Percentiles rank a stretch among this genome's conserved stretches.
Conservation (phyloP, 1,284 basidiomycete genomes). For the Lignosus rhinocerotis region DNA sequence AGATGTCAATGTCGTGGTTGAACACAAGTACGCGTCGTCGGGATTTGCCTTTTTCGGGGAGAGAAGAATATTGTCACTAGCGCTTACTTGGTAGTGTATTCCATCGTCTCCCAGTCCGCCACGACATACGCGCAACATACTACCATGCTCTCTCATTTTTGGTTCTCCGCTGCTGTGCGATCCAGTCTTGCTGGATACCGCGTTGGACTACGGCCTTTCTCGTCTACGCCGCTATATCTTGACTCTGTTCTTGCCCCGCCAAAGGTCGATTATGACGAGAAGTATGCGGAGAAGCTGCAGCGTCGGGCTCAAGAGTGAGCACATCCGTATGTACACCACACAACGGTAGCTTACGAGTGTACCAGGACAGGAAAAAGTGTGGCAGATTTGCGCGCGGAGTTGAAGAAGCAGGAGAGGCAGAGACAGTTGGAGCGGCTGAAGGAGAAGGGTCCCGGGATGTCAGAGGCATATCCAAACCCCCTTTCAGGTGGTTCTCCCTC, state of each 20-base stretch:
- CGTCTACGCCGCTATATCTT: slow-evolving; percentile 2
- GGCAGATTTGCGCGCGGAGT: slow-evolving; percentile 29
- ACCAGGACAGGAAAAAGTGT: slow-evolving; percentile 31
- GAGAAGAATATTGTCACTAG: not conserved
- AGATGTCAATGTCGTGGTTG: not conserved
- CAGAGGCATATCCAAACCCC: slow-evolving; percentile 13
- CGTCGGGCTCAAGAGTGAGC: slow-evolving; percentile 48
- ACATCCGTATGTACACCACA: slow-evolving; percentile 3
- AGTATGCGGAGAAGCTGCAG: slow-evolving; percentile 50
- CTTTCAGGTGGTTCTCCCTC: slow-evolving; percentile 24
- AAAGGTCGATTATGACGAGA: slow-evolving; percentile 34
- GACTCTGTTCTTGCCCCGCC: slow-evolving; percentile 13
- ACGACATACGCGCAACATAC: not conserved
- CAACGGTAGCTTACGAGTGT: not conserved
- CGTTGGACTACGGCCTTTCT: not conserved
- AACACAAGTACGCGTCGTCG: slow-evolving; percentile 1
- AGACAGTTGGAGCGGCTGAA: slow-evolving; percentile 26
- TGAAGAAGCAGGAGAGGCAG: slow-evolving; percentile 34
- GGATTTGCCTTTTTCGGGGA: slow-evolving; percentile 10
- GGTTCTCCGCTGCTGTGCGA: not conserved
- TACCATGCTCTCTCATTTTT: slow-evolving; percentile 14
- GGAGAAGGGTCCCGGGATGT: slow-evolving; percentile 28
- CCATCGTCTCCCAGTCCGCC: not conserved
- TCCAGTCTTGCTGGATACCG: not conserved
- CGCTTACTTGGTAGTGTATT: not conserved